Percentiles rank a stretch among this genome's conserved stretches.
Conservation (phyloP, 257 asterid genomes). For the Lycium barbarum region DNA sequence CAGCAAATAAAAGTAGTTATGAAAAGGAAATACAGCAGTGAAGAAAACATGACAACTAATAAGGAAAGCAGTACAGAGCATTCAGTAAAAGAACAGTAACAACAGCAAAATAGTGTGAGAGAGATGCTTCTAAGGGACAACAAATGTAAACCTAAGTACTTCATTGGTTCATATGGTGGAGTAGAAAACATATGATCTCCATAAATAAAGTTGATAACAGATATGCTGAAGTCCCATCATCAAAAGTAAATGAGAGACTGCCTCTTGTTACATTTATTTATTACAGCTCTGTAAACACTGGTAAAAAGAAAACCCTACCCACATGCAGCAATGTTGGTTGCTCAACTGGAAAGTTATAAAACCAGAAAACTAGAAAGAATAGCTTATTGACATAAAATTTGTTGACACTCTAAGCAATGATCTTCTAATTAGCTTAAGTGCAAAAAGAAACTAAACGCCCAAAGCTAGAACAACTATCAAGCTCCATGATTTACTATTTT, state of each 20-base stretch:
- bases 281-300: background rate
- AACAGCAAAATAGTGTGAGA: background rate
- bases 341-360: background rate
- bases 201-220: background rate
- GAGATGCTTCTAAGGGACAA: background rate
- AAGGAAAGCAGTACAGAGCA: too few relatives aligned
- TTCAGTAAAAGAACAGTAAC: too few relatives aligned
- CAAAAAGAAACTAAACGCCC: background rate
- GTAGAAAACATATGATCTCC: background rate
- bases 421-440: background rate
- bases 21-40: too few relatives aligned
- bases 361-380: background rate
- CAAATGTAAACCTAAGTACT: background rate
- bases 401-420: background rate
- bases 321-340: background rate
- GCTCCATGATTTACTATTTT: background rate
- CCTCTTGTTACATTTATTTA: background rate
- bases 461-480: conserved; percentile 9
- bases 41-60: too few relatives aligned
- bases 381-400: background rate
- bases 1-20: too few relatives aligned
- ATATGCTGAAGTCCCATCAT: background rate
- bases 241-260: background rate
- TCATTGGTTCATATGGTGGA: conserved; percentile 17
- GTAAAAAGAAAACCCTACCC: background rate